A percentile compares a stretch with the other conserved stretches of the same genome.
phyloP scores from a whole-genome alignment of 768 basidiomycete species.

The Gymnopilus junonius region DNA sequence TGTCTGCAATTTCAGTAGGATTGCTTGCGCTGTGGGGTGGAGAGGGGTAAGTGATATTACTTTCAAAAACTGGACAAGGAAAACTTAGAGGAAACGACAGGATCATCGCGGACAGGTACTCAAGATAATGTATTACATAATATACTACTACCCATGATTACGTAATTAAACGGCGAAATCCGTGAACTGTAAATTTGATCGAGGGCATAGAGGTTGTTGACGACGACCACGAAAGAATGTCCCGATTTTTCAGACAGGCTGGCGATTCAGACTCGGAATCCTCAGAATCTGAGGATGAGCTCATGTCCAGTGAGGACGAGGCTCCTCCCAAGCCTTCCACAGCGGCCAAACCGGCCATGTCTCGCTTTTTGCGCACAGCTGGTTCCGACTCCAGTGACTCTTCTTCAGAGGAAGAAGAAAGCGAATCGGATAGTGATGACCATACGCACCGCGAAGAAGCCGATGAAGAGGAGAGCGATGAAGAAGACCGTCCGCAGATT shows the following conservation, averaged over 20 bases:
- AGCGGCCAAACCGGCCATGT: slow-evolving; percentile 66
- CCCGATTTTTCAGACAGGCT: slow-evolving; percentile 87
- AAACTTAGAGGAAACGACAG: neutral
- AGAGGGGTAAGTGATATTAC: slow-evolving; percentile 61
- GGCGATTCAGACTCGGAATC: slow-evolving; percentile 81
- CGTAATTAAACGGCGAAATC: slow-evolving; percentile 8
- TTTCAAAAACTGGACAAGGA: neutral
- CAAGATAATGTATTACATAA: slow-evolving; percentile 6
- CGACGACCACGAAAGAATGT: slow-evolving; percentile 52
- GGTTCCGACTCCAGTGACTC: slow-evolving; percentile 65
- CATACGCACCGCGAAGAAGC: slow-evolving; percentile 29
- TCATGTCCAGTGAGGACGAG: slow-evolving; percentile 75
- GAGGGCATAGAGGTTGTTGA: neutral
- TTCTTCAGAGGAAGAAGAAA: slow-evolving; percentile 58
- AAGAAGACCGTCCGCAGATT: slow-evolving; percentile 71
- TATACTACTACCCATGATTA: neutral
- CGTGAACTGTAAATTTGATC: slow-evolving; percentile 19
- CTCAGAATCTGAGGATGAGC: slow-evolving; percentile 78
- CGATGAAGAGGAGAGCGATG: slow-evolving; percentile 56
- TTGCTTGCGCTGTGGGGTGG: slow-evolving; percentile 63
- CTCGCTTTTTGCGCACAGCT: slow-evolving; percentile 74
- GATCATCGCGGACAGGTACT: slow-evolving; percentile 14
- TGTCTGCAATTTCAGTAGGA: slow-evolving; percentile 62
- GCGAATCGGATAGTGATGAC: slow-evolving; percentile 57
- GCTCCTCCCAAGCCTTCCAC: slow-evolving; percentile 51